A percentile compares a stretch with the other conserved stretches of the same genome.
Evolutionary conservation across 179 eudicot genomes (phyloP).

Genomic region (Actinidia chinensis): DNA sequence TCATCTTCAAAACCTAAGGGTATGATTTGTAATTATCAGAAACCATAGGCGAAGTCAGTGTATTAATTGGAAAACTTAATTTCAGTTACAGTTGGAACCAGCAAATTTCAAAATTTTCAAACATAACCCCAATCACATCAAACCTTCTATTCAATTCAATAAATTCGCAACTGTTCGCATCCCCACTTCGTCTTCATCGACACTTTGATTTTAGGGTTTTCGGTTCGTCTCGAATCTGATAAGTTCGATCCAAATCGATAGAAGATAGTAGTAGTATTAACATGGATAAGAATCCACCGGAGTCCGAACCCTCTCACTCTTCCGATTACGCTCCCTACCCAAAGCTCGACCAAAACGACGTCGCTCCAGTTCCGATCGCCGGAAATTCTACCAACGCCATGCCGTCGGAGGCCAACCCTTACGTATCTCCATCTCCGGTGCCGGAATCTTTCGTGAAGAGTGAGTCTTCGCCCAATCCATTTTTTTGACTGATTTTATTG

Average conservation of each 20-base stretch:
- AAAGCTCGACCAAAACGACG: slow-evolving; percentile 59
- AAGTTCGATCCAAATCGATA: not conserved
- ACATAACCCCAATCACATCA: too few relatives aligned
- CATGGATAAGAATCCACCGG: slow-evolving; percentile 9
- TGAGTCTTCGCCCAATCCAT: slow-evolving; percentile 22
- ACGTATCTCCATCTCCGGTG: slow-evolving; percentile 61
- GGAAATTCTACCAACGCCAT: slow-evolving; percentile 45
- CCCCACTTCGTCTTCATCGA: too few relatives aligned
- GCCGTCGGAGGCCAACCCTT: slow-evolving; percentile 78
- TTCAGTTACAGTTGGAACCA: too few relatives aligned
- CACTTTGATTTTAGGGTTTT: too few relatives aligned
- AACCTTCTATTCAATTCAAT: too few relatives aligned
- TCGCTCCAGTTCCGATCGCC: slow-evolving; percentile 34
- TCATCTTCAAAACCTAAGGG: too few relatives aligned
- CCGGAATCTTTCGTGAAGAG: slow-evolving; percentile 55
- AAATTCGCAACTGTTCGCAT: too few relatives aligned
- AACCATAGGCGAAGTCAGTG: too few relatives aligned
- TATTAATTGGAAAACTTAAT: too few relatives aligned
- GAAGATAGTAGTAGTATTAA: not conserved
- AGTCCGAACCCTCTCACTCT: slow-evolving; percentile 26
- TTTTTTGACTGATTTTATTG: not conserved
- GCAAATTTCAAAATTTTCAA: too few relatives aligned
- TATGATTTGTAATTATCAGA: too few relatives aligned
- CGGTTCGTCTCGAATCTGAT: too few relatives aligned
- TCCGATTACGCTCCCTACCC: slow-evolving; percentile 68